Conservation (phyloP, 2,329 filamentous ascomycete genomes). For the Aureobasidium sp. region DNA sequence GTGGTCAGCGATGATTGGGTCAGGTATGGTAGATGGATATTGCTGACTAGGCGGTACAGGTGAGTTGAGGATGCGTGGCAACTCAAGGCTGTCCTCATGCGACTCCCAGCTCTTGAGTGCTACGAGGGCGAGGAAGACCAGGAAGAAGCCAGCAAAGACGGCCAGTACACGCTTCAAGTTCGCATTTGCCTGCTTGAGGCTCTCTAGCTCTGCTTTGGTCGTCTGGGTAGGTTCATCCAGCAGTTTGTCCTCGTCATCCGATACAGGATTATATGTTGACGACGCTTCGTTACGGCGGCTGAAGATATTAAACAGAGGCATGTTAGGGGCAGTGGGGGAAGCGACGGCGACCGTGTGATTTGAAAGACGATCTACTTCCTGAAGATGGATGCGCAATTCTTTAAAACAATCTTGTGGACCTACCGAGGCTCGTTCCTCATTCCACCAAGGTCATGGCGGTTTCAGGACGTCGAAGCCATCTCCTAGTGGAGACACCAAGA, state of each 20-base stretch:
- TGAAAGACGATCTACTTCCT: not conserved
- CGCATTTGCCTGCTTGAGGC: not conserved
- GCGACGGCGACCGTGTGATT: not conserved
- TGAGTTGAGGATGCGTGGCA: not conserved
- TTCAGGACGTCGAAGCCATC: not conserved
- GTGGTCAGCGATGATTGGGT: not conserved
- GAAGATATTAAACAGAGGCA: not conserved
- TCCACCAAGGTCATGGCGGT: slow-evolving; percentile 5
- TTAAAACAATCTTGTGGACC: not conserved
- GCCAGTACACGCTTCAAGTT: slow-evolving; percentile 3
- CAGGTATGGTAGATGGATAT: no score
- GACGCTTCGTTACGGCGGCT: not conserved
- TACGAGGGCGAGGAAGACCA: not conserved
- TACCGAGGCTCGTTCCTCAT: not conserved
- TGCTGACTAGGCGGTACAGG: not conserved
- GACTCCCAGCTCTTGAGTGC: slow-evolving; percentile 3
- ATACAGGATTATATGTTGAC: not conserved
- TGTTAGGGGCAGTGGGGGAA: not conserved
- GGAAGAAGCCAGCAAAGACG: not conserved
- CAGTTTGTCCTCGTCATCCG: slow-evolving; percentile 4
- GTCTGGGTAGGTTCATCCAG: not conserved
- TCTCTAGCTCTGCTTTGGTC: not conserved
- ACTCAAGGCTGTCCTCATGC: not conserved
- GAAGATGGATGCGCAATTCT: not conserved
- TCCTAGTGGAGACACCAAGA: not conserved